These are phyloP conservation scores for Arctostaphylos glauca DNA, from an alignment of 148 eudicot species.

Conservation along the genomic window DNA sequence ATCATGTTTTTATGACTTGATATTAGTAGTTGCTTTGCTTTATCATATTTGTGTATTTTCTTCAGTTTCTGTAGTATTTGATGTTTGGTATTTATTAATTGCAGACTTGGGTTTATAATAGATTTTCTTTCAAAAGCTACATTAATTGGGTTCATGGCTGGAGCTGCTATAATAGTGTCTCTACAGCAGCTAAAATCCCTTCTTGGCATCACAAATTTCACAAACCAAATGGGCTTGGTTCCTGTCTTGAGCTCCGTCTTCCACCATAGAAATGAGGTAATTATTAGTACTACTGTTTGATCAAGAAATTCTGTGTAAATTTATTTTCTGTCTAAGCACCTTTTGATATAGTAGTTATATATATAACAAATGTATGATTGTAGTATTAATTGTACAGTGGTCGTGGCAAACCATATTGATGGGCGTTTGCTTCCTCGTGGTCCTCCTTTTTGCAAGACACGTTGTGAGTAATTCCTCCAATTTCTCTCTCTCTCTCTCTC, in stretches of 20 bases:
- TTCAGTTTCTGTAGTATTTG: background rate
- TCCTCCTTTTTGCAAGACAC: conserved; percentile 49
- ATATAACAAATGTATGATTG: background rate
- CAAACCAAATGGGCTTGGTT: conserved; percentile 53
- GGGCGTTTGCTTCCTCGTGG: conserved; percentile 54
- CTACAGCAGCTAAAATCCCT: conserved; percentile 57
- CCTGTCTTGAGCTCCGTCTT: conserved; percentile 55
- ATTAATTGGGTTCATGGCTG: conserved; percentile 56
- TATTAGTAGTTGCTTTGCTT: too few species aligned
- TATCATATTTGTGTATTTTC: too few species aligned
- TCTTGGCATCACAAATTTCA: conserved; percentile 51
- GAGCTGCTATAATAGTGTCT: conserved; percentile 61
- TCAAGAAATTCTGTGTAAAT: too few species aligned
- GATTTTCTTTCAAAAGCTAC: conserved; percentile 61
- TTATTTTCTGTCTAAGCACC: too few species aligned
- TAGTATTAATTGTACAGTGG: conserved; percentile 43
- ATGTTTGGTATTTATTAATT: background rate
- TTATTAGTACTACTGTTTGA: conserved; percentile 9
- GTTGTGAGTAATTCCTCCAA: conserved; percentile 30
- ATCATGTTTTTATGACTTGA: too few species aligned
- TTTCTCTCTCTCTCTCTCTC: background rate
- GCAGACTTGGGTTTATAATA: conserved; percentile 55
- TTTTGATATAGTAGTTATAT: background rate
- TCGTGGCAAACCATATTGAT: conserved; percentile 63
- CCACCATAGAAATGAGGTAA: conserved; percentile 40